phyloP scores from a whole-genome alignment of 768 basidiomycete species.

The Russula ochroleuca region DNA sequence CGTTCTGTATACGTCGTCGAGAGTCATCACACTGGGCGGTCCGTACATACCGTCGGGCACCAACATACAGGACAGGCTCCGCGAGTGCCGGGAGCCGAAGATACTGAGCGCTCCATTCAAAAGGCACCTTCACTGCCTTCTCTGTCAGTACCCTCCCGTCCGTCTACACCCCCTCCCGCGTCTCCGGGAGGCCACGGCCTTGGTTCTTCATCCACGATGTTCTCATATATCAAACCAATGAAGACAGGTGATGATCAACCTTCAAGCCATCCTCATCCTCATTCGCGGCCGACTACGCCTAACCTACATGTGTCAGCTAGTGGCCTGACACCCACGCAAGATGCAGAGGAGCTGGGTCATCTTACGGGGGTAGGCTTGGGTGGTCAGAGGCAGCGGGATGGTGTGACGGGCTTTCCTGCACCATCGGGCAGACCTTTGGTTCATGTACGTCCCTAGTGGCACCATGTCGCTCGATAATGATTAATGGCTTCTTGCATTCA shows the following conservation, averaged over 20 bases:
- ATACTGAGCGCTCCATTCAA: conserved; percentile 16
- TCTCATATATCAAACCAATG: conserved; percentile 54
- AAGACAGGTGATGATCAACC: conserved; percentile 46
- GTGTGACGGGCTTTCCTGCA: conserved; percentile 35
- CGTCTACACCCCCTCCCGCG: conserved; percentile 6
- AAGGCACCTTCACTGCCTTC: conserved; percentile 19
- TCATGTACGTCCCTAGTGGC: conserved; percentile 85
- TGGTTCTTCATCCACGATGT: conserved; percentile 74
- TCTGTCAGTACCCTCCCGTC: conserved; percentile 16
- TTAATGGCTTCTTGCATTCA: conserved; percentile 28
- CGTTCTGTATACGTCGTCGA: conserved; percentile 8
- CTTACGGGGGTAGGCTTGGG: conserved; percentile 36
- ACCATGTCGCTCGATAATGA: conserved; percentile 32
- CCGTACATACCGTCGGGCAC: conserved; percentile 2
- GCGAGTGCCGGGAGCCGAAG: background rate
- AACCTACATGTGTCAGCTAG: conserved; percentile 15
- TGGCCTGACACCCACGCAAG: conserved; percentile 23
- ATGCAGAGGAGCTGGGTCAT: conserved; percentile 40
- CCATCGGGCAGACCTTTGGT: conserved; percentile 63
- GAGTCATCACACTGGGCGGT: conserved; percentile 11
- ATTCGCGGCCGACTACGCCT: conserved; percentile 28
- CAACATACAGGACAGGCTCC: background rate
- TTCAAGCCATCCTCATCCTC: conserved; percentile 23
- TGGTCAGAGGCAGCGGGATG: conserved; percentile 20
- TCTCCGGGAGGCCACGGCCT: conserved; percentile 31